A percentile compares a stretch with the other conserved stretches of the same genome.
phyloP scores from a whole-genome alignment of 208 protist species.

The Trichomonas gallinae region DNA sequence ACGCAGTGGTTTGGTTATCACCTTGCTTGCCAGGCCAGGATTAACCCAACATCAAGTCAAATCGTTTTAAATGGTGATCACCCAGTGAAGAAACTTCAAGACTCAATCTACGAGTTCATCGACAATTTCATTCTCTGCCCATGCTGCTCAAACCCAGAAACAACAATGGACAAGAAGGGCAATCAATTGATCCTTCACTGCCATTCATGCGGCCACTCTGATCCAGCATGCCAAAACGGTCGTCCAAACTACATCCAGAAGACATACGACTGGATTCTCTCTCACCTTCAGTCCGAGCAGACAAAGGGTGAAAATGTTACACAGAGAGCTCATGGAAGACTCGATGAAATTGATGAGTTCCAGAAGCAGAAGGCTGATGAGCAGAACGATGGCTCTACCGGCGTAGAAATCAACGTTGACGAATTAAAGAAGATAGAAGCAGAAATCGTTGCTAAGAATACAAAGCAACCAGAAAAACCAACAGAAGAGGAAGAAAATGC shows the following conservation, averaged over 20 bases:
- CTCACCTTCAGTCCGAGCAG: background rate
- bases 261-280: background rate
- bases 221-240: background rate
- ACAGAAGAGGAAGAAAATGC: background rate
- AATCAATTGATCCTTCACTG: background rate
- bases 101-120: background rate
- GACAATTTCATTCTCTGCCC: conserved; percentile 13
- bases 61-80: background rate
- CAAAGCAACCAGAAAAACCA: background rate
- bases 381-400: background rate
- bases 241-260: background rate
- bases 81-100: background rate
- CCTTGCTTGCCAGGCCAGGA: background rate
- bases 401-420: background rate
- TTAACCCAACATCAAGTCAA: background rate
- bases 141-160: background rate
- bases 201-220: background rate
- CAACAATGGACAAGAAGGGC: background rate
- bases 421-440: background rate
- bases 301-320: background rate
- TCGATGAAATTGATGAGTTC: background rate
- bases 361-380: background rate
- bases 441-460: background rate
- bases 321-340: background rate
- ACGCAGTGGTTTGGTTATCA: background rate